A percentile compares a stretch with the other conserved stretches of the same genome.
phyloP scores from a whole-genome alignment of 805 yeast species.

The Komagataella pseudopastoris region DNA sequence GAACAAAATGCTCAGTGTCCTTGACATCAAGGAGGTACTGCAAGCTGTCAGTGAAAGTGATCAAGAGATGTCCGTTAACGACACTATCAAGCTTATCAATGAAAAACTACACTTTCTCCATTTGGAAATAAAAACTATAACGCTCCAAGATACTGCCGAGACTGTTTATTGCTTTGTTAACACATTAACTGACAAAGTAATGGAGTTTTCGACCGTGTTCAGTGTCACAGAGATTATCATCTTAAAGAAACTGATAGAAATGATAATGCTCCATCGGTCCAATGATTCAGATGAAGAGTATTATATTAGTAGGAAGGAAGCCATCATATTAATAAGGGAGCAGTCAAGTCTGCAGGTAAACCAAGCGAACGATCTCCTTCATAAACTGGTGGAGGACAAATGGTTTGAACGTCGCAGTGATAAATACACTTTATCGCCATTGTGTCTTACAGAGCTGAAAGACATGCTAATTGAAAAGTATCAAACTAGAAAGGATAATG shows the following conservation, averaged over 20 bases:
- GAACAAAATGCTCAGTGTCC: background rate
- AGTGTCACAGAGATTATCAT: constrained; percentile 26
- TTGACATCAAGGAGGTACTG: background rate
- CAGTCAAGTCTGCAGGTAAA: constrained; percentile 15
- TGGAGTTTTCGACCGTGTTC: constrained; percentile 20
- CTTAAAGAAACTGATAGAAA: constrained; percentile 22
- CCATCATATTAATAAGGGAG: constrained; percentile 16
- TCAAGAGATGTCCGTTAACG: constrained; percentile 2
- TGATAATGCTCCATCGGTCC: background rate
- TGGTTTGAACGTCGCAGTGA: constrained; percentile 31
- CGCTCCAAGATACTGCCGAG: constrained; percentile 20
- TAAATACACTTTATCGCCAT: constrained; percentile 22
- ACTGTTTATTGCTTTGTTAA: constrained; percentile 26
- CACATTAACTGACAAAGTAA: constrained; percentile 22
- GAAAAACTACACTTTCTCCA: constrained; percentile 20
- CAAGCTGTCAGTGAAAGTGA: background rate
- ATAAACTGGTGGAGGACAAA: constrained; percentile 30
- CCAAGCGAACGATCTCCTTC: constrained; percentile 27
- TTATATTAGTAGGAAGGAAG: constrained; percentile 21
- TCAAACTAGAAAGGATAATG: constrained; percentile 14
- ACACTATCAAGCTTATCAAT: constrained; percentile 12
- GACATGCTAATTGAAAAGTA: constrained; percentile 27
- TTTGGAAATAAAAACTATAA: constrained; percentile 26
- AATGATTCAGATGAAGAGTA: constrained; percentile 12
- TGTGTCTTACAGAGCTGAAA: constrained; percentile 33